Evolutionary conservation across 2,329 filamentous ascomycete species (phyloP).

Genomic region (Stemphylium beticola): DNA sequence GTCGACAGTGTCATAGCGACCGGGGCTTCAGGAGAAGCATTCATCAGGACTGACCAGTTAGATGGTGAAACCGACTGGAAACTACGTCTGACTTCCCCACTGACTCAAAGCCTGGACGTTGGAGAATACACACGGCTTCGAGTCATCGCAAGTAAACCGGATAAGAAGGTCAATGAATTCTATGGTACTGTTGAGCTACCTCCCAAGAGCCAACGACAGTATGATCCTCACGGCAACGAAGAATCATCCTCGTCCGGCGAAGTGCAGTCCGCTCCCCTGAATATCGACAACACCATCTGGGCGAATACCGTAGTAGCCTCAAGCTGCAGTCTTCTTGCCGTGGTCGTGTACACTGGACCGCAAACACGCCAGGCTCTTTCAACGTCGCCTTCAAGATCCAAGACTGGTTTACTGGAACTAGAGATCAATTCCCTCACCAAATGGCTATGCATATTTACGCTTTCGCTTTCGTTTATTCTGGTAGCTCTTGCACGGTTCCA

Average conservation of each 20-base stretch:
- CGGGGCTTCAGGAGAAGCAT: constrained; percentile 77
- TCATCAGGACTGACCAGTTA: constrained; percentile 95
- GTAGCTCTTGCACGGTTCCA: constrained; percentile 87
- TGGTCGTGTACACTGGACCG: constrained; percentile 91
- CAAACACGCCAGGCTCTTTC: constrained; percentile 94
- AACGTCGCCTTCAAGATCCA: constrained; percentile 88
- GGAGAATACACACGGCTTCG: constrained; percentile 71
- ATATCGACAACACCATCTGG: constrained; percentile 98
- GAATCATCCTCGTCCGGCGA: constrained; percentile 20
- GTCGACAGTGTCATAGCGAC: constrained; percentile 24
- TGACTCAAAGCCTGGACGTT: constrained; percentile 79
- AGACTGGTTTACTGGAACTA: constrained; percentile 89
- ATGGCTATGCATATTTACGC: constrained; percentile 87
- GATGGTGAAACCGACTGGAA: constrained; percentile 99
- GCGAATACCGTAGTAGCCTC: constrained; percentile 97
- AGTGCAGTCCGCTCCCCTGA: constrained; percentile 71
- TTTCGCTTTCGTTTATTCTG: constrained; percentile 83
- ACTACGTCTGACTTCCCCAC: constrained; percentile 80
- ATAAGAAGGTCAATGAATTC: constrained; percentile 94
- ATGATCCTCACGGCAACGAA: constrained; percentile 51
- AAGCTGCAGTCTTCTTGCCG: constrained; percentile 84
- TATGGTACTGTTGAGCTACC: constrained; percentile 83
- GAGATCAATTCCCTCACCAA: constrained; percentile 98
- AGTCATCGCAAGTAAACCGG: constrained; percentile 86
- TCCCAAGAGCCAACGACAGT: constrained; percentile 58